These are phyloP conservation scores for Mixia osmundae DNA, from an alignment of 1,284 basidiomycete species.

Conservation along the genomic window DNA sequence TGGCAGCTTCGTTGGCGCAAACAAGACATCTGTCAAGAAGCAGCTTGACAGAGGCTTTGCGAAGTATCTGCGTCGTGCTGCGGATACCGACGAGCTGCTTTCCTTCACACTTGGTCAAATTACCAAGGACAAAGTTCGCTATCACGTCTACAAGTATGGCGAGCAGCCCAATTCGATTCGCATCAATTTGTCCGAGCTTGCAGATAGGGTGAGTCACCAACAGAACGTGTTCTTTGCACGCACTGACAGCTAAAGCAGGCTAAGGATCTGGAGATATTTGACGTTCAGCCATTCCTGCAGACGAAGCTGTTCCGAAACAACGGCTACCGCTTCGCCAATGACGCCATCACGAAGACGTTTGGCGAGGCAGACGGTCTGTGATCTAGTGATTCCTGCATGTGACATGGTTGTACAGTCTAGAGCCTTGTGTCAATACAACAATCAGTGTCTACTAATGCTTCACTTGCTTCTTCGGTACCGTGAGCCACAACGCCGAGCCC, in stretches of 20 bases:
- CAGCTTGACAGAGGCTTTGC: conserved; percentile 86
- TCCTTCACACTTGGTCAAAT: conserved; percentile 83
- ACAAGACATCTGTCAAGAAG: conserved; percentile 97
- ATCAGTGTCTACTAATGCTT: too few relatives aligned
- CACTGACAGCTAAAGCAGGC: conserved; percentile 30
- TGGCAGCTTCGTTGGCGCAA: conserved; percentile 80
- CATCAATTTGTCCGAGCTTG: conserved; percentile 53
- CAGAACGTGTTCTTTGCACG: too few relatives aligned
- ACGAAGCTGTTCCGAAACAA: conserved; percentile 72
- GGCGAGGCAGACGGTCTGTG: too few relatives aligned
- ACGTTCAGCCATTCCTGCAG: conserved; percentile 58
- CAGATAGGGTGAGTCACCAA: conserved; percentile 40
- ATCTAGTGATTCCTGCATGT: too few relatives aligned
- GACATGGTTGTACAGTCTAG: too few relatives aligned
- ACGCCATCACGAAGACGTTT: conserved; percentile 13
- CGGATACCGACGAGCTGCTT: conserved; percentile 80
- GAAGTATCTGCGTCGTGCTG: conserved; percentile 83
- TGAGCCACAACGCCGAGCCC: too few relatives aligned
- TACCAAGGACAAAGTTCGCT: conserved; percentile 79
- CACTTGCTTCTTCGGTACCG: too few relatives aligned
- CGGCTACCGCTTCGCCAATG: conserved; percentile 39
- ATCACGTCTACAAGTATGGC: conserved; percentile 43
- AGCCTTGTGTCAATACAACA: too few relatives aligned
- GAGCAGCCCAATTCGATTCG: conserved; percentile 45
- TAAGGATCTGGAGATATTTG: conserved; percentile 85